Conservation (phyloP, 352 stramenopile species). For the Phytophthora colocasiae region DNA sequence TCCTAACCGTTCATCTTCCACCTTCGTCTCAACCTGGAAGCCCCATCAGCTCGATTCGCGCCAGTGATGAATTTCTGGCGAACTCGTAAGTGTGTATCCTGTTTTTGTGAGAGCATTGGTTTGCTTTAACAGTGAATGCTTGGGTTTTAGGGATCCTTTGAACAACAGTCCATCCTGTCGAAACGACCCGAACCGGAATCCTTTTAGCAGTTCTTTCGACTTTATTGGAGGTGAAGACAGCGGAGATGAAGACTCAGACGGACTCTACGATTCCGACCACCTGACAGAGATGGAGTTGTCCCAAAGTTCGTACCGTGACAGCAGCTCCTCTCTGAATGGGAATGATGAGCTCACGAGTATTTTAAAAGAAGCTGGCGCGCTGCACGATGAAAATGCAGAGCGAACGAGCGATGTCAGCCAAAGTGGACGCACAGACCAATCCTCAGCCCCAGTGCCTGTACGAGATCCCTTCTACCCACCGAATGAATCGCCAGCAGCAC, state of each 20-base stretch:
- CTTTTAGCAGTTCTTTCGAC: slow-evolving; percentile 73
- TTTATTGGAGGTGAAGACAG: slow-evolving; percentile 87
- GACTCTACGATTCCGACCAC: slow-evolving; percentile 74
- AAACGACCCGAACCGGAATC: slow-evolving; percentile 44
- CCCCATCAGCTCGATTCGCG: slow-evolving; percentile 41
- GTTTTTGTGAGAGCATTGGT: background rate
- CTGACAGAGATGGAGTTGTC: slow-evolving; percentile 79
- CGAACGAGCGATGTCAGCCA: slow-evolving; percentile 15
- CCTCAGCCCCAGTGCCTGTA: slow-evolving; percentile 9
- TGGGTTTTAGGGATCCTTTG: slow-evolving; percentile 57
- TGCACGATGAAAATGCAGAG: slow-evolving; percentile 26
- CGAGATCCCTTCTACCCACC: slow-evolving; percentile 33
- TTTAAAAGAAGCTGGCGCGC: slow-evolving; percentile 29
- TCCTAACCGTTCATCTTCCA: slow-evolving; percentile 55
- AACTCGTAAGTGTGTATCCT: slow-evolving; percentile 41
- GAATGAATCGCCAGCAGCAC: slow-evolving; percentile 18
- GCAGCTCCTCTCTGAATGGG: slow-evolving; percentile 32
- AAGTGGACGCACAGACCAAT: slow-evolving; percentile 8
- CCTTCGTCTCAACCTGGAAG: slow-evolving; percentile 43
- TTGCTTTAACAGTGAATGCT: slow-evolving; percentile 6
- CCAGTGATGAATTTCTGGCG: slow-evolving; percentile 51
- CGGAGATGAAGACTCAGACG: slow-evolving; percentile 74
- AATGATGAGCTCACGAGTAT: slow-evolving; percentile 43
- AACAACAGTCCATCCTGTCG: slow-evolving; percentile 80
- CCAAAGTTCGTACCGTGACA: slow-evolving; percentile 58